Base-by-base conservation (phyloP, 2,329 filamentous ascomycete genomes). In the Lomentospora prolificans region DNA sequence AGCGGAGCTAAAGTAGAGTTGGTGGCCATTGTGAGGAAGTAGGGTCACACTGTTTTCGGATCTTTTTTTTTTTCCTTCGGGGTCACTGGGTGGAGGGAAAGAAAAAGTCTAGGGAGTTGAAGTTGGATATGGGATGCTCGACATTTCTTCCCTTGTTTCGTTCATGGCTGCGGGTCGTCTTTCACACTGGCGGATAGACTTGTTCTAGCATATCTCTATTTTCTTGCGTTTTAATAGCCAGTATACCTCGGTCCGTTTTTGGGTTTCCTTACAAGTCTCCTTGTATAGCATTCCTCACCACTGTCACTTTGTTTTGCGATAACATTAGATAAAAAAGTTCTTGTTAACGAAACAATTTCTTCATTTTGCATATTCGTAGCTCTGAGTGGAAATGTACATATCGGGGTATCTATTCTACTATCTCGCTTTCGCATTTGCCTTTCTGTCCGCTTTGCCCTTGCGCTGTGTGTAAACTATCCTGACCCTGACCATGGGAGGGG, bases 381-480 rank as follows among this genome's bases (percentile, higher is more conserved):
- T 48, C 17, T 48, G 44, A 48, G 44, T 48, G 44, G 44, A 22
- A 48, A 22, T 48, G 44, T 48, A 12, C 44, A 27, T 48, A 25
- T 48, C 44, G 17, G 44, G 44, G 44, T 48, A 48, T 48, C 44
- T 48, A 48, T 9, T 48, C 44, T 48, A 48, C 44, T 48, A 33
- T 33, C 7, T 33, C 6, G 44, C 12, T 48, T 48, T 48, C 44
- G 44, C 19, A 22, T 27, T 46, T 46, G n/a, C 2, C 22, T 46
- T 46, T 22, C 7, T 33, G 30, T 6, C 30, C 6, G 12, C 30
- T n/a, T 39, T 39, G 5, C 33, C 36, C 19, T 41, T 41, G 6
- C 3, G 3, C n/a, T 41, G 3, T 5, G 12, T 41, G 36, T 41
- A n/a, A n/a, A n/a, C n/a, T n/a, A n/a, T n/a, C n/a, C n/a, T n/a